A percentile compares a stretch with the other conserved stretches of the same genome.
Evolutionary conservation across 768 basidiomycete species (phyloP).

Genomic region (Amanita molliuscula): DNA sequence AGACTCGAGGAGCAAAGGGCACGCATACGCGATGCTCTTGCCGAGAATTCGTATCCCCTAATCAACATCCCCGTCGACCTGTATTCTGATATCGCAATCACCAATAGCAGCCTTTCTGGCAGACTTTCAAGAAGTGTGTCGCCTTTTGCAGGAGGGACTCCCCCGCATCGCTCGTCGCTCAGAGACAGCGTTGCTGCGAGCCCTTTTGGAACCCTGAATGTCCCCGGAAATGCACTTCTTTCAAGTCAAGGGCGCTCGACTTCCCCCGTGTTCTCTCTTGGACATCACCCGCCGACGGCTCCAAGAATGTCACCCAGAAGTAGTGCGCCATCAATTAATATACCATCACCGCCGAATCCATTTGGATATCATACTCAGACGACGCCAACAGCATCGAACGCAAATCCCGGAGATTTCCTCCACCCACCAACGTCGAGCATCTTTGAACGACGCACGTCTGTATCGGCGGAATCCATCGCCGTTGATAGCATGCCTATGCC

Average conservation of each 20-base stretch:
- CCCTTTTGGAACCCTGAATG: constrained; percentile 72
- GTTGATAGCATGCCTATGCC: constrained; percentile 59
- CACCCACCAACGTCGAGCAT: constrained; percentile 66
- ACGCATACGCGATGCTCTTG: constrained; percentile 55
- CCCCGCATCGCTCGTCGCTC: constrained; percentile 44
- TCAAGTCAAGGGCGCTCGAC: constrained; percentile 30
- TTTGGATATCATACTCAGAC: constrained; percentile 38
- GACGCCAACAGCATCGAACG: constrained; percentile 31
- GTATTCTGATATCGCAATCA: constrained; percentile 42
- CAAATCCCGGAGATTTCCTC: constrained; percentile 54
- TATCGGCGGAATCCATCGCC: constrained; percentile 93
- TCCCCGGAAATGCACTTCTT: constrained; percentile 72
- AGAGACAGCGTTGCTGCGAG: constrained; percentile 45
- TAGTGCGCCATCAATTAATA: constrained; percentile 16
- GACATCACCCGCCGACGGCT: constrained; percentile 34
- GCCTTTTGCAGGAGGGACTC: constrained; percentile 42
- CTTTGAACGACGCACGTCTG: constrained; percentile 86
- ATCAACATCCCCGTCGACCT: constrained; percentile 47
- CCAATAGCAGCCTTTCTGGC: constrained; percentile 10
- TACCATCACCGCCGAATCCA: constrained; percentile 37
- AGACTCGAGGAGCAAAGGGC: constrained; percentile 79
- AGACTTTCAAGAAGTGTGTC: constrained; percentile 19
- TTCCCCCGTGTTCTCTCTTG: constrained; percentile 50
- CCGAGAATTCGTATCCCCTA: constrained; percentile 41
- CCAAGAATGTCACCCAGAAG: constrained; percentile 34